Base-by-base conservation (phyloP, 371 early-diverging fungal genomes). In the Rhizopus sp. region DNA sequence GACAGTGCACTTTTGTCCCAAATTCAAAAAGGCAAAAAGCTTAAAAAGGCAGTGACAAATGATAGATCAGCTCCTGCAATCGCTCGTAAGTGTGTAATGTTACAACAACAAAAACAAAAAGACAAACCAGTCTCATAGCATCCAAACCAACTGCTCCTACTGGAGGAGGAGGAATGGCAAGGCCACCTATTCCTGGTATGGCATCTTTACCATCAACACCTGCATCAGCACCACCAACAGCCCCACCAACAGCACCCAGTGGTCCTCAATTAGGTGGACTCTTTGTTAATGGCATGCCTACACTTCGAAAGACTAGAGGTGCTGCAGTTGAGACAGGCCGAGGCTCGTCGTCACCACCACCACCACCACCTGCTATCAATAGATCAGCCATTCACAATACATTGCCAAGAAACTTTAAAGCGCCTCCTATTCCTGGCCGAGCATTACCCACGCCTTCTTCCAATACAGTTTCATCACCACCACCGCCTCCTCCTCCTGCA, bases 31-130 rank as follows among this genome's bases (percentile, higher is more conserved):
- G 94, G 94, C 5, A 70, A 81, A 40, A 73, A 67, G 54, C 81
- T 93, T 37, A 92, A 86, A 68, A 89, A 91, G 62, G 69, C 90
- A 6, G 84, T 83, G 40, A 92, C 94, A 3, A 91, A 91, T 61
- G 94, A 93, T 73, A 77, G 92, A 35, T 88, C 89, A 41, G 73
- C 80, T 1, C 91, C 93, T 32, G 31, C 72, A 13, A 37, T 88
- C 42, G 78, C 68, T 60, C 70, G 62, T 61, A 61, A 60, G 48
- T 37, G 7, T 37, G 3, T 37, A 10, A 10, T 37, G 38, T 37
- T 37, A 10, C 13, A 13, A 17, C 0, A 30, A 48, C n/a, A 16
- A 5, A 15, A 10, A 16, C 8, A 17, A 23, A n/a, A 39, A 52
- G 3, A 10, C 39, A 6, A 9, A 31, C 39, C 9, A n/a, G 30